Conservation (phyloP, 306 rosid genomes). For the Carpinus viminea region DNA sequence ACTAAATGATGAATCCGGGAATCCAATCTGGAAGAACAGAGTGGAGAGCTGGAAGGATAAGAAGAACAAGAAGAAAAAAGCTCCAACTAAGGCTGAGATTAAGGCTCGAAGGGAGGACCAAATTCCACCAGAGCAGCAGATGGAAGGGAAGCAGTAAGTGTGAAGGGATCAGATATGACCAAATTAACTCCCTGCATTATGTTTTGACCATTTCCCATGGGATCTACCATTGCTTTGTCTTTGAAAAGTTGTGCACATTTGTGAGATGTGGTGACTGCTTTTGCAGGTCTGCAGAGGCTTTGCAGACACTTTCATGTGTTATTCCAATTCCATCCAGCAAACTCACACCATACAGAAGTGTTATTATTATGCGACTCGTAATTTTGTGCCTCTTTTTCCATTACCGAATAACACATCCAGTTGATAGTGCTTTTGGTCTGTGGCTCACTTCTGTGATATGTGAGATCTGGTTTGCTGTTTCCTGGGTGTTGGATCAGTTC, state of each 20-base stretch:
- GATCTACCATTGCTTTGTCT: neutral
- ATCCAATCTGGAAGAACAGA: conserved; percentile 98
- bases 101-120: conserved; percentile 54
- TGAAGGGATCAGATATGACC: neutral
- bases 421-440: conserved; percentile 90
- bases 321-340: conserved; percentile 66
- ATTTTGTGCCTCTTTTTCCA: conserved; percentile 91
- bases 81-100: conserved; percentile 49
- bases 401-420: conserved; percentile 88
- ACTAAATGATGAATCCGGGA: conserved; percentile 76
- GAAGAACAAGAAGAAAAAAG: conserved; percentile 85
- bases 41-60: conserved; percentile 98
- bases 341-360: conserved; percentile 71
- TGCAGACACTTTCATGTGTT: conserved; percentile 56
- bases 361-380: conserved; percentile 65
- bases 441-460: conserved; percentile 96
- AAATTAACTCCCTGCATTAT: neutral
- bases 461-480: conserved; percentile 97
- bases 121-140: conserved; percentile 79
- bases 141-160: conserved; percentile 71
- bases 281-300: conserved; percentile 64
- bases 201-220: neutral
- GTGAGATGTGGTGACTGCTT: conserved; percentile 21
- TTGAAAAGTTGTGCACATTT: neutral
- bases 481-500: conserved; percentile 98